Evolutionary conservation across 495 filamentous ascomycete species (phyloP), one percentile per base, ranked within the genome.

Genomic region (Penicillium steckii): DNA sequence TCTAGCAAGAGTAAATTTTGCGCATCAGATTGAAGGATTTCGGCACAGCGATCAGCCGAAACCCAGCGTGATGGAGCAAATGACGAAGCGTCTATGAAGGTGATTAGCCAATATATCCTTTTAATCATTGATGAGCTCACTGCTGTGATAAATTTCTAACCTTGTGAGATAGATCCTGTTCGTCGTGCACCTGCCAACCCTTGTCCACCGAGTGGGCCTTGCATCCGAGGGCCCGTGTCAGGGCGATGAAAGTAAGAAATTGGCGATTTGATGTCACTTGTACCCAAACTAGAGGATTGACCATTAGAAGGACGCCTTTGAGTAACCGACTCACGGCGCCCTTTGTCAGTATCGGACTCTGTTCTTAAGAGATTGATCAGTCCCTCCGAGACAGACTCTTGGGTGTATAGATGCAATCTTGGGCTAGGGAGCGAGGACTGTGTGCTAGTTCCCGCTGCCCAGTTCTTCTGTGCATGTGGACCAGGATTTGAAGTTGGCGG

Each of bases 1-100:
- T 98, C 94, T n/a, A 98, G 68, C 3, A 98, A 58, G 46, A 98
- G 72, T 4, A 87, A 64, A 18, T 86, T 77, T 12, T 83, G 71
- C 4, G 71, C 67, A 8, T 71, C 66, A 8, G 73, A 71, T 44
- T 82, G 70, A n/a, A 97, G 63, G 18, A 95, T 65, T 29, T 85
- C 82, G 43, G 81, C 81, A 10, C 93, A 76, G 23, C 86, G 77
- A 17, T 82, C 76, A 10, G 83, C 73, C 0, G 83, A 75, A 25
- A 96, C 80, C 74, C 92, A 65, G 2, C 47, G 60, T 42, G 53
- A 61, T 38, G 61, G 23, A 19, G 42, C 48, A 7, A 47, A 40
- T 3, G 54, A 10, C 23, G 24, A 23, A 18, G 22, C 57, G 47
- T 15, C 9, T 54, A 15, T 12, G 15, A 22, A 18, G 12, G 41